These are phyloP conservation scores for Silene uniflora DNA, from an alignment of 148 eudicot genomes.

Conservation along the genomic window DNA sequence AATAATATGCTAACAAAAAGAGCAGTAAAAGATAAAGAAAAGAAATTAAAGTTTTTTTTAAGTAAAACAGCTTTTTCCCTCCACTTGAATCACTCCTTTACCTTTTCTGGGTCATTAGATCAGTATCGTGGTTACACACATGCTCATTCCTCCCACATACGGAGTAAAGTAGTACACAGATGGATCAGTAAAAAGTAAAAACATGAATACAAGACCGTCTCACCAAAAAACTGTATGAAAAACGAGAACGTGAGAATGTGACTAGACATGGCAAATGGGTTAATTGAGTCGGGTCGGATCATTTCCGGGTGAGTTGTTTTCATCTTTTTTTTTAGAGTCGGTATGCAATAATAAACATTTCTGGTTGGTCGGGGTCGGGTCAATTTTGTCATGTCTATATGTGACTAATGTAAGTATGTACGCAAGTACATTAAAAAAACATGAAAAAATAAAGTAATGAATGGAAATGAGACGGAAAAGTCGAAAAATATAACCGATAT, in stretches of 20 bases:
- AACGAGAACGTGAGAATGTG: too few species aligned
- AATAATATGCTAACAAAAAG: slow-evolving; percentile 11
- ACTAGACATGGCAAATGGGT: too few species aligned
- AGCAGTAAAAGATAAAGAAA: neutral
- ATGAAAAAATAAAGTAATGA: neutral
- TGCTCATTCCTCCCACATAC: slow-evolving; percentile 1
- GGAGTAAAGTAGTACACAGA: too few species aligned
- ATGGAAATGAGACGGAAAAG: neutral
- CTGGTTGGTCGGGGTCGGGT: too few species aligned
- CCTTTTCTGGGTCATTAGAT: slow-evolving; percentile 27
- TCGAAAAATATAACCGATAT: neutral
- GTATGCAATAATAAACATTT: too few species aligned
- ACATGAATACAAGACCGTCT: neutral
- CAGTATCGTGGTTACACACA: slow-evolving; percentile 15
- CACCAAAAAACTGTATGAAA: neutral
- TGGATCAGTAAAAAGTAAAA: too few species aligned
- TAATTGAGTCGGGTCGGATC: too few species aligned
- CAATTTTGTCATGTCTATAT: too few species aligned
- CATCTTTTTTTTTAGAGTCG: too few species aligned
- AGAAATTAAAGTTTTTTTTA: neutral
- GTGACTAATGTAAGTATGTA: too few species aligned
- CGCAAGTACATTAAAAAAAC: neutral
- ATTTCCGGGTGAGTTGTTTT: too few species aligned
- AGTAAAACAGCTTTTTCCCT: slow-evolving; percentile 28
- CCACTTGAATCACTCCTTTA: slow-evolving; percentile 30